Base-by-base conservation (phyloP, 2,329 filamentous ascomycete species). In the Aaosphaeria pasadenensis region DNA sequence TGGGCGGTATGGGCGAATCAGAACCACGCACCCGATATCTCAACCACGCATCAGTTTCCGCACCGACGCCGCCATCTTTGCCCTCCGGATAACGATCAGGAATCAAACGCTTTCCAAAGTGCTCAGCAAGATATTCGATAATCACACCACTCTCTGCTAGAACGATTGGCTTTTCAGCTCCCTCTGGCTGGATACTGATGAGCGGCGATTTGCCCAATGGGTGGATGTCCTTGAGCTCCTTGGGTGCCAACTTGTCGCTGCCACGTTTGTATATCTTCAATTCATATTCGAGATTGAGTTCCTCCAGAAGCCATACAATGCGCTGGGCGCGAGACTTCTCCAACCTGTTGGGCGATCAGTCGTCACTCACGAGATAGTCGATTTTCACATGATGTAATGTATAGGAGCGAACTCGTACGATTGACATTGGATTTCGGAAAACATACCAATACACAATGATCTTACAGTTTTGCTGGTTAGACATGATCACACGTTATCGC, bases 171-270 rank as follows among this genome's bases (percentile, higher is more conserved):
- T 78, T 71, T 3, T 70, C 59, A 9, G 62, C 69, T 1, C 66
- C 69, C 1, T 77, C 70, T 1, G 72, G 69, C 52, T 82, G 74
- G 58, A 96, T 76, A 6, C 81, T 82, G 55, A 97, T 74, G 39
- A 92, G 74, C 0, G 92, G 92, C 1, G 89, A 91, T 69, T 96
- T 96, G 52, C 92, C 92, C 4, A 96, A 78, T 0, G 89, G 87
- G 63, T 96, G 90, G 35, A 95, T 73, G 54, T 89, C 78, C 62
- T 87, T 85, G 41, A 96, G 79, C 60, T 88, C 86, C 0, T 83
- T 75, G 4, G 89, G 89, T 1, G 91, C 91, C n/a, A 88, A 76
- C 59, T 76, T 79, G 47, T 86, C 80, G 48, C 71, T 60, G 36
- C 69, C 67, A 35, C 91, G 86, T 69, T 89, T 89, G 78, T 87